Evolutionary conservation across 495 filamentous ascomycete genomes (phyloP), one percentile per base, ranked within the genome.

Genomic region (Penicillium bialowiezense): DNA sequence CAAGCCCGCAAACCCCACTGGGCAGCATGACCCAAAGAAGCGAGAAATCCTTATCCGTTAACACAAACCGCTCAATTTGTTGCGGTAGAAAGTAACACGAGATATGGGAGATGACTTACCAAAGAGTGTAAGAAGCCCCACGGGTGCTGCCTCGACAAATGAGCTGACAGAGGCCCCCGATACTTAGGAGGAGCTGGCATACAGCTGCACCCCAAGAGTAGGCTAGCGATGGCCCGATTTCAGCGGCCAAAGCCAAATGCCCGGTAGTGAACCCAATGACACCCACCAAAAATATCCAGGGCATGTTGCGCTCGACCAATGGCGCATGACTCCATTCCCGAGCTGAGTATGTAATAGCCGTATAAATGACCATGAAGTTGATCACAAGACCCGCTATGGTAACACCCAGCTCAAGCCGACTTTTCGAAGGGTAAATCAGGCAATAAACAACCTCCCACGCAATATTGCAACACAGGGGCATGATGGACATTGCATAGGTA

Each of bases 371-470:
- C n/a, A 6, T 14, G 3, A 47, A 3, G 32, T 61, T 54, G 12
- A 61, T 34, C 9, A 44, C 2, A 13, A 61, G 24, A 5, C 51
- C 39, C 1, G 28, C 19, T 4, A 41, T 28, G 31, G 46, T 34
- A 2, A 39, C 41, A 2, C 8, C 7, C 10, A 26, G 45, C 5
- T 45, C 45, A 9, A 42, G n/a, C 7, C 29, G 3, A 14, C 33
- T 48, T 7, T 24, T 33, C 9, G 46, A 50, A 0, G 55, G 55
- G 15, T 59, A 56, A 0, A 62, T 45, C 6, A 59, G 18, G 21
- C 35, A 41, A 34, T 58, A 62, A 1, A 56, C 44, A 6, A 59
- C n/a, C 14, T 62, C 59, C 55, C 59, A 62, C 17, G 53, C 51
- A 32, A 58, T 45, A 28, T 62, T 59, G 34, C 40, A 51, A 37